phyloP scores from a whole-genome alignment of 2,329 filamentous ascomycete species.

The Colletotrichum sp. region DNA sequence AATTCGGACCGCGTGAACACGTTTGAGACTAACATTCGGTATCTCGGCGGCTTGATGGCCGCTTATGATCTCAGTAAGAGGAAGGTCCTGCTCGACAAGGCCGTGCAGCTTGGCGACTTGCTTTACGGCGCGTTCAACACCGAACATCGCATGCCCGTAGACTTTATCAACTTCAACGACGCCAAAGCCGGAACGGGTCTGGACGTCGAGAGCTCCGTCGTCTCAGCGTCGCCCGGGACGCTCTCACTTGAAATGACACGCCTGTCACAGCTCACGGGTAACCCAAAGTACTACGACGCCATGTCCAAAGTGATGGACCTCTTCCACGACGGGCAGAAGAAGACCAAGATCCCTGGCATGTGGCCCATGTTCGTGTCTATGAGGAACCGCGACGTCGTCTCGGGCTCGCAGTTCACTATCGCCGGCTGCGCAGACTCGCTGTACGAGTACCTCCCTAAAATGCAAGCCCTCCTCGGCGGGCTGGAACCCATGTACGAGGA shows the following conservation, averaged over 20 bases:
- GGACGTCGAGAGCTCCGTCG: conserved; percentile 38
- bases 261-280: conserved; percentile 74
- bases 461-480: conserved; percentile 63
- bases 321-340: conserved; percentile 68
- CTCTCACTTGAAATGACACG: conserved; percentile 76
- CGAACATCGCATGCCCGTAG: conserved; percentile 66
- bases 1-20: conserved; percentile 52
- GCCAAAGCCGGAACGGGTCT: conserved; percentile 41
- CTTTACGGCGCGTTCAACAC: conserved; percentile 73
- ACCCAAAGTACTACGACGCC: conserved; percentile 77
- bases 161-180: conserved; percentile 49
- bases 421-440: conserved; percentile 46
- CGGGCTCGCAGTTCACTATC: conserved; percentile 35
- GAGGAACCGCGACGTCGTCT: conserved; percentile 50
- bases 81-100: conserved; percentile 62
- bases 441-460: conserved; percentile 47
- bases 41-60: conserved; percentile 71
- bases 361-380: conserved; percentile 72
- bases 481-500: conserved; percentile 57
- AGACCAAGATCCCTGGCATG: conserved; percentile 72
- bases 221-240: conserved; percentile 61
- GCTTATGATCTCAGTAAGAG: conserved; percentile 71
- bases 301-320: conserved; percentile 71
- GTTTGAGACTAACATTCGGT: conserved; percentile 76
- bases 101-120: conserved; percentile 67